Base-by-base conservation (phyloP, 768 basidiomycete genomes). In the Lactarius tabidus region DNA sequence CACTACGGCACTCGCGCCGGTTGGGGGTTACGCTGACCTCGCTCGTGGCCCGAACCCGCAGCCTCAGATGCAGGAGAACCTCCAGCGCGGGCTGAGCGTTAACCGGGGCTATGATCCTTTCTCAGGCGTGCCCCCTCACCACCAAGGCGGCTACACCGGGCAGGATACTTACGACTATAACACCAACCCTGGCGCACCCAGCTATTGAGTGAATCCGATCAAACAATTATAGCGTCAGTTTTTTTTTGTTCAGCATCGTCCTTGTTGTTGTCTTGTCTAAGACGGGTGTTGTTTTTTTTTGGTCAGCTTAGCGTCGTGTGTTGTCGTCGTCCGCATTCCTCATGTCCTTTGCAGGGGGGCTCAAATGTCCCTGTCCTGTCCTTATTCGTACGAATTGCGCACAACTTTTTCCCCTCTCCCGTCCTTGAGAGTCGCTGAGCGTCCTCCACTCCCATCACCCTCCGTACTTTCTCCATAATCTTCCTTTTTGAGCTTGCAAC, bases 1-100 rank as follows among this genome's bases (percentile, higher is more conserved):
- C 29, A 72, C 85, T 29, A 67, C 80, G 18, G 72, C 77, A 57
- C 79, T 87, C 53, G 85, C 86, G 17, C 84, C 89, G 29, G 84
- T 89, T 62, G 90, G 89, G 63, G 90, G 89, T 26, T 93, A 93
- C 71, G 91, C 90, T 55, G 90, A 93, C 73, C 81, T 92, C 55
- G 82, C 89, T 62, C 88, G 91, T 67, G 91, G 89, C 36, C 79
- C 86, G 10, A 89, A 85, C 75, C 85, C 87, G 20, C 82, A 83
- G 67, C 90, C 89, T 20, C 82, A 78, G 64, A 87, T 88, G 85
- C 78, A 81, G 58, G 80, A 87, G 59, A 38, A 57, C 72, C 74
- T 82, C 38, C 68, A 69, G 36, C 80, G 80, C 64, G 82, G 81
- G 36, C 80, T 83, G 18, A 85, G 82, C 72, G 60, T 80, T 66